Percentiles rank a stretch among this genome's conserved stretches.
phyloP scores from a whole-genome alignment of 805 yeast genomes.

The Cyberlindnera euphorbiiphila region DNA sequence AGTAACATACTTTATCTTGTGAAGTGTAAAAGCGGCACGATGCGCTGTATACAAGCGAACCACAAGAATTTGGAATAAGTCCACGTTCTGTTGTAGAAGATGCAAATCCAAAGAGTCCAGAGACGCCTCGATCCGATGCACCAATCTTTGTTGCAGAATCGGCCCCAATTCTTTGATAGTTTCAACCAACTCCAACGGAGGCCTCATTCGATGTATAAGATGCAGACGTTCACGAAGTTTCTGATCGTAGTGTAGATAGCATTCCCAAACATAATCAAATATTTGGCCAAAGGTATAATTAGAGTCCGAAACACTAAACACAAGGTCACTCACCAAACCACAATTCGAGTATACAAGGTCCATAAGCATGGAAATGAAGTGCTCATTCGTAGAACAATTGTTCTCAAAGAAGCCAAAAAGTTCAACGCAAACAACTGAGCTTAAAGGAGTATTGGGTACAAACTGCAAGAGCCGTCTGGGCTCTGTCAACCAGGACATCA shows the following conservation, averaged over 20 bases:
- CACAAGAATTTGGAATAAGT: constrained; percentile 6
- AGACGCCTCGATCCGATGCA: neutral
- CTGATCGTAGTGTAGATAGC: constrained; percentile 4
- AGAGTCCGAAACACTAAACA: neutral
- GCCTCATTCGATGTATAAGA: constrained; percentile 1
- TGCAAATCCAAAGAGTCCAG: neutral
- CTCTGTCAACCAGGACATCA: neutral
- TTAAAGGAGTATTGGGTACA: constrained; percentile 1
- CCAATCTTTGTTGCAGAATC: neutral
- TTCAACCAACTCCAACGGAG: neutral
- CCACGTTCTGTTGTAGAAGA: constrained; percentile 1
- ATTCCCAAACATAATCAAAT: constrained; percentile 10
- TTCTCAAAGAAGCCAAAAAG: constrained; percentile 11
- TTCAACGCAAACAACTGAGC: constrained; percentile 5
- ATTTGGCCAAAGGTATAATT: neutral
- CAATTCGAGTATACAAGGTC: constrained; percentile 7
- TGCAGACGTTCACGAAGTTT: constrained; percentile 1
- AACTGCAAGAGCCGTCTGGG: constrained; percentile 2
- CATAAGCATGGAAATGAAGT: constrained; percentile 4
- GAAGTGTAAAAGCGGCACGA: constrained; percentile 4
- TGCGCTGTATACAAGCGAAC: constrained; percentile 6
- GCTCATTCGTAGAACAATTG: constrained; percentile 1
- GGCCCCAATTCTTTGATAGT: constrained; percentile 5
- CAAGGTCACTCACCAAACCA: constrained; percentile 6
- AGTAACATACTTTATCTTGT: constrained; percentile 4